Percentiles rank a stretch among this genome's conserved stretches.
Conservation (phyloP, 2,329 filamentous ascomycete species). For the Rachicladosporium sp. region DNA sequence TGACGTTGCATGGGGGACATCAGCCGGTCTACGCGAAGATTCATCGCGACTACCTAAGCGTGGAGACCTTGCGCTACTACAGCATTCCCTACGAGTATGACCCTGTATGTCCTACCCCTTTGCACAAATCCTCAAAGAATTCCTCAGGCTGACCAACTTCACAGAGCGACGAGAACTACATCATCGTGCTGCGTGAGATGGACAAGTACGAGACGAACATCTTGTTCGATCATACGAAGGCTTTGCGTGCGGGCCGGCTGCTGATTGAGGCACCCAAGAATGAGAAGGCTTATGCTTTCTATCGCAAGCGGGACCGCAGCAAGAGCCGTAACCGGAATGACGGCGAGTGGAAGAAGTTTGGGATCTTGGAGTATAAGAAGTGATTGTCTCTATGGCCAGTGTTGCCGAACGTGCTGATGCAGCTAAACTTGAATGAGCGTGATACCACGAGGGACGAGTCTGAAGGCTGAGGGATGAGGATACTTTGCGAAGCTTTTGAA, state of each 20-base stretch:
- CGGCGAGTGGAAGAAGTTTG: conserved; percentile 10
- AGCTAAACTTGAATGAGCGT: too few species aligned
- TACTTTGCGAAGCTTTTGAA: too few species aligned
- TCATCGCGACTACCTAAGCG: conserved; percentile 31
- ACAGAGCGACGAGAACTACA: conserved; percentile 33
- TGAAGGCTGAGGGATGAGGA: too few species aligned
- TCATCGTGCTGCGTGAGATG: conserved; percentile 39
- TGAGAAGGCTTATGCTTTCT: conserved; percentile 33
- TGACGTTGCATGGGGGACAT: conserved; percentile 2
- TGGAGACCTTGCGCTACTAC: conserved; percentile 37
- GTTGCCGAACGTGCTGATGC: too few species aligned
- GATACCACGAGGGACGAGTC: too few species aligned
- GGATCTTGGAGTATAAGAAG: conserved; percentile 13
- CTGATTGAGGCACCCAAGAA: conserved; percentile 31
- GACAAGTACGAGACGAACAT: conserved; percentile 36
- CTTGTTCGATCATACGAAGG: conserved; percentile 38
- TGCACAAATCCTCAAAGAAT: not conserved
- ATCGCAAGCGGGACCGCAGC: conserved; percentile 24
- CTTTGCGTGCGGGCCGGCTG: conserved; percentile 29
- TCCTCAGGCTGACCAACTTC: not conserved
- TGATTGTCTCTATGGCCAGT: not conserved
- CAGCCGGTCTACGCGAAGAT: conserved; percentile 36
- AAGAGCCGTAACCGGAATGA: conserved; percentile 10
- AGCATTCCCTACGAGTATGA: conserved; percentile 37
- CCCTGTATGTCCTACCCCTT: conserved; percentile 25